Base-by-base conservation (phyloP, 1,284 basidiomycete genomes). In the Naganishia sp. region DNA sequence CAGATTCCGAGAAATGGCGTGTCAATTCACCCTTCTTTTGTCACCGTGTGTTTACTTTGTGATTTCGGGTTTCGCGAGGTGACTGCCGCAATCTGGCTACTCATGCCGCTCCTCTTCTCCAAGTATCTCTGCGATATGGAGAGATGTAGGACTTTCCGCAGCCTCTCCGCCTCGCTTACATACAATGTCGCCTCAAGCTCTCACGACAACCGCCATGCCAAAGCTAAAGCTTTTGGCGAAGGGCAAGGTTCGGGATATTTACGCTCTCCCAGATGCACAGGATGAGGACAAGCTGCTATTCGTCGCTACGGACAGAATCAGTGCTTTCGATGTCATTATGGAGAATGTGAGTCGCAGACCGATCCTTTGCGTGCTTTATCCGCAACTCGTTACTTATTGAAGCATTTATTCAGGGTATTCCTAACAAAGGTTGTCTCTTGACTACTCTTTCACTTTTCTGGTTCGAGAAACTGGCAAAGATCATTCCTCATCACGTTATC, bases 241-340 rank as follows among this genome's bases (percentile, higher is more conserved):
- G 77, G 94, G 94, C 67, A 97, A 97, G 84, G 94, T 97, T 39
- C 86, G 94, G 68, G 93, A 97, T 79, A 88, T 96, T 73, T 97
- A 96, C 79, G 80, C 84, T 17, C 74, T 84, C 53, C 90, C 70
- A 82, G 86, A 70, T 80, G 84, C 69, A 81, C 71, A 88, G 66
- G 78, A 80, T 65, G 72, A 73, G 42, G 84, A 86, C 70, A 80
- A 79, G 71, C 84, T 97, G 32, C 85, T 99, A 65, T 98, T 99
- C 79, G 89, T 99, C 63, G 94, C 95, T 6, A 90, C 92, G 17
- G 96, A 99, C 81, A 85, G 96, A 69, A 96, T 98, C 76, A 95
- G 92, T 23, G 94, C 95, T 0, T 99, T 93, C 81, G 95, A 99
- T 83, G 90, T 98, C 69, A 89, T 96, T 76, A 85, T 97, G 74